phyloP scores from a whole-genome alignment of 2,329 filamentous ascomycete species.

The Colletotrichum costaricense region DNA sequence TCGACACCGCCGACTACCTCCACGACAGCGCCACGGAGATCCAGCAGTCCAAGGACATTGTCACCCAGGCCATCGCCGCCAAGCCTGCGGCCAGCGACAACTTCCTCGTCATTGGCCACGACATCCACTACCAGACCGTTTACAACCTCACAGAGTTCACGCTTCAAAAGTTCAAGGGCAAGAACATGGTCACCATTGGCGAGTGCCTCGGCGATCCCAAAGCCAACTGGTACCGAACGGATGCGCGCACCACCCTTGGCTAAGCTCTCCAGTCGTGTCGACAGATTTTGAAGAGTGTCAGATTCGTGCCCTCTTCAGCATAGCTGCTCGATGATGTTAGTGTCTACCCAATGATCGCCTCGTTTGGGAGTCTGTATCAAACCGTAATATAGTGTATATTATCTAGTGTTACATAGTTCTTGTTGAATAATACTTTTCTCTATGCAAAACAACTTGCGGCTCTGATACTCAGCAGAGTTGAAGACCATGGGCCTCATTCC shows the following conservation, averaged over 20 bases:
- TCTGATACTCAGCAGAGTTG: background rate
- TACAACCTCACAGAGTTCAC: constrained; percentile 52
- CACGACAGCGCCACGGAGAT: constrained; percentile 45
- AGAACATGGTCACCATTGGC: constrained; percentile 59
- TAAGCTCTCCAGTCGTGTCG: background rate
- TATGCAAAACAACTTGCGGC: background rate
- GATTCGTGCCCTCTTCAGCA: background rate
- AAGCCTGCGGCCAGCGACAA: constrained; percentile 41
- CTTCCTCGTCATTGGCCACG: constrained; percentile 48
- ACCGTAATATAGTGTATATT: background rate
- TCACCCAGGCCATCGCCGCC: constrained; percentile 46
- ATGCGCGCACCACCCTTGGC: constrained; percentile 20
- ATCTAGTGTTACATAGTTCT: background rate
- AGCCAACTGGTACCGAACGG: constrained; percentile 58
- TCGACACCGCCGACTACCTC: constrained; percentile 51
- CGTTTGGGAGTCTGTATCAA: background rate
- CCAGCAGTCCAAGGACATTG: constrained; percentile 47
- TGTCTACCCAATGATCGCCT: background rate
- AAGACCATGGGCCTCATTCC: background rate
- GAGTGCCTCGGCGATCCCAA: constrained; percentile 60
- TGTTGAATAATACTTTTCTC: background rate
- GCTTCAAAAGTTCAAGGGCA: constrained; percentile 46
- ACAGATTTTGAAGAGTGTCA: background rate
- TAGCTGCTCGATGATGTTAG: background rate
- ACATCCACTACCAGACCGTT: constrained; percentile 54